Evolutionary conservation across 2,329 filamentous ascomycete species (phyloP), one percentile per base, ranked within the genome.

Genomic region (Colletotrichum viniferum): DNA sequence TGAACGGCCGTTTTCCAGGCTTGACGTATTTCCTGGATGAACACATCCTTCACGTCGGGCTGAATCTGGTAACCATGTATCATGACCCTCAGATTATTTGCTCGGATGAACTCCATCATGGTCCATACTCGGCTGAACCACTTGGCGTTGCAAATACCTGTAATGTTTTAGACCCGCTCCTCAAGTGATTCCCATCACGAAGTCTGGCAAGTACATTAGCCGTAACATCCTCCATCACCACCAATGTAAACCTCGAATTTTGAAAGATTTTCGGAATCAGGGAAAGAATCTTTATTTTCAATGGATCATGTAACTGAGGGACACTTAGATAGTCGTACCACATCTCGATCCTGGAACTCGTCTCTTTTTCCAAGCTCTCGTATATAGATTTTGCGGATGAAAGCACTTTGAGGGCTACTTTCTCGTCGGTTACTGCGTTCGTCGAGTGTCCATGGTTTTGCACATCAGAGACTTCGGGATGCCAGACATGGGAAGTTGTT

Each of bases 11-110:
- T 38, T 18, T 18, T 43, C 38, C 16, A 43, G 10, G 38, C 38
- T 43, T 43, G 16, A 0, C 18, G 38, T 43, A 43, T n/a, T 43
- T 43, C 38, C 38, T 43, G 38, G 0, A 43, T n/a, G 0, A 43
- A 43, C 0, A 18, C 38, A 4, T 43, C 38, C 38, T 43, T 1
- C 0, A 43, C 38, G 0, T 43, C 38, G 4, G 38, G 38, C 0
- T 43, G 38, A n/a, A 43, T n/a, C 0, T n/a, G 38, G 1, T 43
- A 0, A n/a, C 9, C 38, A n/a, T 43, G 4, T 43, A 43, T 43
- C 38, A 43, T 43, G 0, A 43, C 38, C 16, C 38, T 43, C 0
- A 43, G 38, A n/a, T 43, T 8, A 2, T 43, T 43, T 43, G 38
- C 38, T n/a, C 38, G 16, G 38, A 43, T 8, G 8, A 43, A 43